Percentiles rank a stretch among this genome's conserved stretches.
Evolutionary conservation across 495 filamentous ascomycete genomes (phyloP).

Genomic region (Penicillium canariense): DNA sequence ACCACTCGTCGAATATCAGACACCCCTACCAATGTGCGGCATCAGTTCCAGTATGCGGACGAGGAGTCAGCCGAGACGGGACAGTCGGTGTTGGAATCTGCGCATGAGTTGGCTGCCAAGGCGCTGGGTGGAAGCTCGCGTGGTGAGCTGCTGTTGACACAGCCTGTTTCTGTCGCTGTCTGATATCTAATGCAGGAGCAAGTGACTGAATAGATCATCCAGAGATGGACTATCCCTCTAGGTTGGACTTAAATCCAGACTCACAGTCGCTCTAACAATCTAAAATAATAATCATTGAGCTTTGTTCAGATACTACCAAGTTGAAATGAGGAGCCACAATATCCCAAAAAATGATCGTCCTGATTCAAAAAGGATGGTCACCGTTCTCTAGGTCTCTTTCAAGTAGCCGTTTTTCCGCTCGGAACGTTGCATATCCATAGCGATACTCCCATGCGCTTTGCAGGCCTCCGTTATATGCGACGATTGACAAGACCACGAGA

Average conservation of each 20-base stretch:
- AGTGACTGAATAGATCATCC: too few species aligned
- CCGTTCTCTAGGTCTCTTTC: too few species aligned
- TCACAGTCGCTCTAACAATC: too few species aligned
- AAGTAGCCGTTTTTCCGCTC: neutral
- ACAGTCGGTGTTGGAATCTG: constrained; percentile 19
- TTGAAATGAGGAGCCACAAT: too few species aligned
- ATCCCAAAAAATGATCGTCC: too few species aligned
- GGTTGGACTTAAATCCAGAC: too few species aligned
- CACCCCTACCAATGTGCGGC: constrained; percentile 14
- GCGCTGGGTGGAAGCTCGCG: constrained; percentile 29
- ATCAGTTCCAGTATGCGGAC: constrained; percentile 2
- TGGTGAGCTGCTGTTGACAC: constrained; percentile 5
- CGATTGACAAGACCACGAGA: constrained; percentile 18
- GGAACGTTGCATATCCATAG: constrained; percentile 4
- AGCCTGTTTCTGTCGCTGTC: neutral
- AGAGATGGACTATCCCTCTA: too few species aligned
- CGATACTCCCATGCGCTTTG: constrained; percentile 18
- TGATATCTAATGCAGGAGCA: too few species aligned
- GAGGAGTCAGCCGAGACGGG: neutral
- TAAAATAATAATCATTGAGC: too few species aligned
- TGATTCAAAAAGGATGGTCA: too few species aligned
- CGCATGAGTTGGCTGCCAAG: constrained; percentile 28
- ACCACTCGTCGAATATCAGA: constrained; percentile 30
- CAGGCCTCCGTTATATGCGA: constrained; percentile 19
- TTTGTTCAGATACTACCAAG: too few species aligned